Evolutionary conservation across 768 basidiomycete species (phyloP).

Genomic region (Tylopilus plumbeoviolaceoides): DNA sequence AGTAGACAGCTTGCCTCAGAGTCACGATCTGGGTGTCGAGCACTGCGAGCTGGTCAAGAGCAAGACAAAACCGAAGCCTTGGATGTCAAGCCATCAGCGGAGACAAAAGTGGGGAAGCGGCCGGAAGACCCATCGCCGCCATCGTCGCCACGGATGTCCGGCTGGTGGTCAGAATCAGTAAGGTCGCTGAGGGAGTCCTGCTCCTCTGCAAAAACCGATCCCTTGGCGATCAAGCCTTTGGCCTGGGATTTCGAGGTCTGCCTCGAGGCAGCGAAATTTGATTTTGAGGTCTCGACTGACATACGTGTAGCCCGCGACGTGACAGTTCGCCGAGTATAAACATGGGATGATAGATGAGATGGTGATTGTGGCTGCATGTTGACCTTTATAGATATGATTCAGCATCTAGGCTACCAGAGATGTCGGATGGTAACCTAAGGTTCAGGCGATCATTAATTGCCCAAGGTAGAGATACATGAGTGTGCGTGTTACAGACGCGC

Average conservation of each 20-base stretch:
- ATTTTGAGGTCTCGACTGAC: slow-evolving; percentile 21
- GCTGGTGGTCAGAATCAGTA: slow-evolving; percentile 28
- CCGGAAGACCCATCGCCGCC: slow-evolving; percentile 32
- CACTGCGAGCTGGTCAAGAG: no score
- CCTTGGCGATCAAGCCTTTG: slow-evolving; percentile 34
- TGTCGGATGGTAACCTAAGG: no score
- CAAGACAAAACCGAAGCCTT: no score
- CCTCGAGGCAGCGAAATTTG: slow-evolving; percentile 33
- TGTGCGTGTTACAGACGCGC: no score
- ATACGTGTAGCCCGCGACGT: slow-evolving; percentile 24
- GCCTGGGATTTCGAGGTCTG: slow-evolving; percentile 35
- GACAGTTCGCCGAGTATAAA: slow-evolving; percentile 17
- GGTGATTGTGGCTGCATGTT: slow-evolving; percentile 34
- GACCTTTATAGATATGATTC: no score
- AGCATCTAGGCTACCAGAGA: no score
- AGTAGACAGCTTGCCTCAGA: no score
- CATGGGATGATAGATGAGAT: slow-evolving; percentile 31
- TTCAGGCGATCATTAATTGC: no score
- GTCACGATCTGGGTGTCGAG: no score
- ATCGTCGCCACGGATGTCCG: slow-evolving; percentile 31
- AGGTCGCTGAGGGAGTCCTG: slow-evolving; percentile 13
- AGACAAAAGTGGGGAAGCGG: slow-evolving; percentile 64
- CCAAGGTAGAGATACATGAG: no score
- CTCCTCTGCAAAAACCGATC: slow-evolving; percentile 19
- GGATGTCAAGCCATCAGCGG: slow-evolving; percentile 55